Conservation (phyloP, 805 yeast genomes). For the Suhomyces kilbournensis region DNA sequence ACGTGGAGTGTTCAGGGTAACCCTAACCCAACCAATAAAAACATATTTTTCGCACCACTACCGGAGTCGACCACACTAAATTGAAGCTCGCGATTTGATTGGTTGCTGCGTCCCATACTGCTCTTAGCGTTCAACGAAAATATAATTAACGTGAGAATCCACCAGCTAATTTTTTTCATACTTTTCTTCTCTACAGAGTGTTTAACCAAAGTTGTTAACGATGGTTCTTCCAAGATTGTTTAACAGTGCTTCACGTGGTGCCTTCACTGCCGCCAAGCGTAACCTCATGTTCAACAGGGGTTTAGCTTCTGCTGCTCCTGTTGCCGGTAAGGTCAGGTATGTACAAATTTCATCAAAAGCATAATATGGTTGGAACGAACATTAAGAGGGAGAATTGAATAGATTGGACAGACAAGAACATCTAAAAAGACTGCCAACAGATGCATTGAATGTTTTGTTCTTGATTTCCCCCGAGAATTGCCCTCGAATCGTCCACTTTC, state of each 20-base stretch:
- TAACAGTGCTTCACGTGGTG: conserved; percentile 69
- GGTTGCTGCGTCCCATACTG: conserved; percentile 4
- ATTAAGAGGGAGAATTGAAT: neutral
- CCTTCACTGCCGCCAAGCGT: conserved; percentile 86
- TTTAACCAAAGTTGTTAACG: conserved; percentile 24
- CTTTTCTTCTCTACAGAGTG: conserved; percentile 9
- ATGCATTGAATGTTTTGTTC: neutral
- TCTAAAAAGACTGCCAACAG: neutral
- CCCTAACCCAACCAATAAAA: conserved; percentile 6
- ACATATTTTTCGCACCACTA: conserved; percentile 4
- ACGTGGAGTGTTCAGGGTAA: conserved; percentile 3
- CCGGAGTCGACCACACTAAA: conserved; percentile 6
- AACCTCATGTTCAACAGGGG: conserved; percentile 71
- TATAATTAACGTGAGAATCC: conserved; percentile 2
- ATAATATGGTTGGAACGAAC: neutral
- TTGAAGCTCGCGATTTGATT: conserved; percentile 6
- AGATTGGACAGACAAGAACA: neutral
- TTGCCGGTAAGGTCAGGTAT: conserved; percentile 83
- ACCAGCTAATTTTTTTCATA: conserved; percentile 3
- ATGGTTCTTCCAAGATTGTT: conserved; percentile 59
- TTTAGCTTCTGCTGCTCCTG: conserved; percentile 74
- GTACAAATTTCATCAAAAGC: conserved; percentile 30
- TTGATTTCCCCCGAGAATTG: neutral
- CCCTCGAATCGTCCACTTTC: neutral
- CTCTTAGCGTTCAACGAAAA: conserved; percentile 4